A percentile compares a stretch with the other conserved stretches of the same genome.
phyloP scores from a whole-genome alignment of 495 filamentous ascomycete genomes.

The Penicillium nucicola region DNA sequence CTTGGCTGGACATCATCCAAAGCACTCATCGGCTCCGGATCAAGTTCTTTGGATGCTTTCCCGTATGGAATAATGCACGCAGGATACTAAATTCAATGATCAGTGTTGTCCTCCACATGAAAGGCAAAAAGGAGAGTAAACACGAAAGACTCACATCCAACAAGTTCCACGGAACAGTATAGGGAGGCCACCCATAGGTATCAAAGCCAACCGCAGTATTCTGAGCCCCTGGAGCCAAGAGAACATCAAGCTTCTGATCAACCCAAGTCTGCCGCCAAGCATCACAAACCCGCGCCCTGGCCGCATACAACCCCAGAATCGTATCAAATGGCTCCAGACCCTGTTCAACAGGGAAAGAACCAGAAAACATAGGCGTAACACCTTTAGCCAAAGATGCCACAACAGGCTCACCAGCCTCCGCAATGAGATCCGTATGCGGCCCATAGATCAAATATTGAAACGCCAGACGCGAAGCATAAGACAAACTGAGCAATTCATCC shows the following conservation, averaged over 20 bases:
- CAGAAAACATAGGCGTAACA: constrained; percentile 18
- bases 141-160: constrained; percentile 41
- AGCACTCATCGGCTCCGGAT: constrained; percentile 25
- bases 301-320: constrained; percentile 17
- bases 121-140: neutral
- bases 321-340: constrained; percentile 16
- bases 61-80: constrained; percentile 34
- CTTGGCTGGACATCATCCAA: constrained; percentile 28
- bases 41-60: constrained; percentile 31
- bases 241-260: constrained; percentile 38
- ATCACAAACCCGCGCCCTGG: constrained; percentile 8
- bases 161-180: constrained; percentile 50
- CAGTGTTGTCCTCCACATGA: neutral
- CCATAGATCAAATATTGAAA: constrained; percentile 31
- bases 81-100: constrained; percentile 25
- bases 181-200: constrained; percentile 42
- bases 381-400: constrained; percentile 15
- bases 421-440: constrained; percentile 23
- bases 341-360: constrained; percentile 24
- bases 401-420: constrained; percentile 26
- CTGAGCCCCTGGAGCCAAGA: constrained; percentile 45
- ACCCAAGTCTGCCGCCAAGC: constrained; percentile 25
- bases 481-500: constrained; percentile 10
- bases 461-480: constrained; percentile 17
- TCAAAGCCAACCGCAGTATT: constrained; percentile 47